Evolutionary conservation across 495 filamentous ascomycete species (phyloP).

Genomic region (Aspergillus panamensis): DNA sequence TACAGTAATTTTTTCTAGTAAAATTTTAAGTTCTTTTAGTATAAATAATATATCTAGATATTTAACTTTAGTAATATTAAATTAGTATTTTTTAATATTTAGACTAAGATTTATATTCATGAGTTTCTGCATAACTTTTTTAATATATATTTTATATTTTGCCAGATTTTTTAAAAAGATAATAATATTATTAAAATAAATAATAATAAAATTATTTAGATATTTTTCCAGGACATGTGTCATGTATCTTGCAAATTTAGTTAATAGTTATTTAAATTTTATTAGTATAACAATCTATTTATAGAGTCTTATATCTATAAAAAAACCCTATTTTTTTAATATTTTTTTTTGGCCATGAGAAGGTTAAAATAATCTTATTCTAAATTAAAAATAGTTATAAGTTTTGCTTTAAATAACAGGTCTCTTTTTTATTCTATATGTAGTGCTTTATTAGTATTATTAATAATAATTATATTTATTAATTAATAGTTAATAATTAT

Average conservation of each 20-base stretch:
- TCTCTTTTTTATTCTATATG: conserved; percentile 12
- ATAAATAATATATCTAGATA: no score
- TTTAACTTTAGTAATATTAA: no score
- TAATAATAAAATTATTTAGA: conserved; percentile 17
- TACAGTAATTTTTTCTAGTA: background rate
- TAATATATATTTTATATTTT: conserved; percentile 10
- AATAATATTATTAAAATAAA: conserved; percentile 14
- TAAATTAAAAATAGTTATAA: conserved; percentile 10
- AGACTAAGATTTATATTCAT: conserved; percentile 10
- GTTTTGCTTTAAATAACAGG: background rate
- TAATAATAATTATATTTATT: conserved; percentile 7
- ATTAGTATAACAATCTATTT: conserved; percentile 11
- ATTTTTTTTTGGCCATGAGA: conserved; percentile 3
- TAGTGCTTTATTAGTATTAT: conserved; percentile 9
- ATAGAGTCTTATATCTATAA: conserved; percentile 4
- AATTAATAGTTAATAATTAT: conserved; percentile 16
- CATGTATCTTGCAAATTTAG: conserved; percentile 2
- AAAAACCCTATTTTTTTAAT: conserved; percentile 8
- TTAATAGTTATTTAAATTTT: no score
- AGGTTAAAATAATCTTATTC: conserved; percentile 14
- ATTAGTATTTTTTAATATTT: no score
- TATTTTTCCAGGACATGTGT: conserved; percentile 6
- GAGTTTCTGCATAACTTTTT: conserved; percentile 9
- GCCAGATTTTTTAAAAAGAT: conserved; percentile 9
- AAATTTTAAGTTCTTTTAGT: conserved; percentile 6